These are phyloP conservation scores for Phytophthora sojae DNA, from an alignment of 352 stramenopile genomes.

Conservation along the genomic window DNA sequence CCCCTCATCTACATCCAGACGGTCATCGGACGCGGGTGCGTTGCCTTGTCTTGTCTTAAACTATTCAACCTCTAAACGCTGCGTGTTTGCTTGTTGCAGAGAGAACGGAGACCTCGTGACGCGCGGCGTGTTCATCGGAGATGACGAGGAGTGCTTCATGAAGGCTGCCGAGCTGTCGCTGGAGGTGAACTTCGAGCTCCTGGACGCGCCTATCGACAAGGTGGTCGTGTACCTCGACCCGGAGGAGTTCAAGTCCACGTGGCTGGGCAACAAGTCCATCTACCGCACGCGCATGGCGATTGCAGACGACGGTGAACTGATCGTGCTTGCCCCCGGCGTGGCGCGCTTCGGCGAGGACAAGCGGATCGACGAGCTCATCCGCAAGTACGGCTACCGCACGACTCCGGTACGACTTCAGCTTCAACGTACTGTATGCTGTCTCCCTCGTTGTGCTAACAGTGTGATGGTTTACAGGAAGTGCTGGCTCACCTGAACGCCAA, in stretches of 20 bases:
- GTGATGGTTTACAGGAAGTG: constrained; percentile 69
- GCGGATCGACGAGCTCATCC: constrained; percentile 96
- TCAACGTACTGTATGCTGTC: not conserved
- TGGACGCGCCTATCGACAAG: constrained; percentile 92
- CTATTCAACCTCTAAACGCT: not conserved
- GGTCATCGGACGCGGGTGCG: constrained; percentile 88
- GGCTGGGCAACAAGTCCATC: constrained; percentile 98
- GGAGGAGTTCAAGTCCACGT: constrained; percentile 98
- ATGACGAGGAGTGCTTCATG: constrained; percentile 97
- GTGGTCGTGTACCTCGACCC: constrained; percentile 97
- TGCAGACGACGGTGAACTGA: constrained; percentile 93
- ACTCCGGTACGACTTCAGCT: constrained; percentile 78
- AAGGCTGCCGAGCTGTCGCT: constrained; percentile 94
- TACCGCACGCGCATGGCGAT: constrained; percentile 98
- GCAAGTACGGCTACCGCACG: constrained; percentile 96
- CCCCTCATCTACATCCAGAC: constrained; percentile 97
- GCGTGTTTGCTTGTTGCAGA: constrained; percentile 28
- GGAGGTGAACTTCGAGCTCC: constrained; percentile 96
- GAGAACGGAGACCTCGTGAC: constrained; percentile 73
- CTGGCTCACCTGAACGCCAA: constrained; percentile 93
- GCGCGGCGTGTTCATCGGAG: constrained; percentile 95
- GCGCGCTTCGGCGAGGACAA: constrained; percentile 95
- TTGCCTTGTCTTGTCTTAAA: not conserved
- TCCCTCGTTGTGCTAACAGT: constrained; percentile 1
- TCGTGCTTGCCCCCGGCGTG: constrained; percentile 96